Base-by-base conservation (phyloP, 257 asterid species). In the Solanum ossicruentum region DNA sequence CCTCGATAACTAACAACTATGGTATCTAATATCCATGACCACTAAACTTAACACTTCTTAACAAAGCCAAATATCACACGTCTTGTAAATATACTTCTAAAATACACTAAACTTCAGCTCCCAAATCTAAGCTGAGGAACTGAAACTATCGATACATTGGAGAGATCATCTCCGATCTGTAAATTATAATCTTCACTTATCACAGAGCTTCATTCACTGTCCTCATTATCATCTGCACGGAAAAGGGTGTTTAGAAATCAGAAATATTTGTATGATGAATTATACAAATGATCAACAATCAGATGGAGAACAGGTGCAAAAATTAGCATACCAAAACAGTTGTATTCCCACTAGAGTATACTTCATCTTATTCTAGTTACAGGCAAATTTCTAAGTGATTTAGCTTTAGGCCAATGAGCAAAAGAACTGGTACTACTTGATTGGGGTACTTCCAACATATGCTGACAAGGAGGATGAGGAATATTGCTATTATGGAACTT, bases 151-250 rank as follows among this genome's bases (percentile, higher is more conserved):
- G 73, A 83, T 83, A 39, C 85, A 49, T 36, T 32, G 65, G 12
- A 70, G 65, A 49, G 66, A 26, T 8, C 49, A 43, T 61, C 39
- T 43, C 71, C 6, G 26, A 10, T 63, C 77, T 82, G 10, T 63
- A 41, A 47, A 3, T 26, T 39, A 17, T 73, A 67, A 43, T 12
- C 36, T 52, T 52, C 85, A 66, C 32, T 61, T 58, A 65, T 1
- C 78, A 17, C 73, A 84, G 81, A 57, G 77, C 84, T 81, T 91
- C 81, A 95, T 82, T 93, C 98, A 51, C 94, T 95, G 49, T 91
- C 93, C 58, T 87, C 95, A 2, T 88, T 84, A 65, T 90, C 94
- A 86, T 85, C 97, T 93, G 98, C 91, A 87, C 61, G 26, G 83
- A 69, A 85, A 85, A 61, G 69, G 72, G 56, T 56, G 36, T 57